phyloP scores from a whole-genome alignment of 768 basidiomycete genomes.

The Omphalotus guepiniiformis region DNA sequence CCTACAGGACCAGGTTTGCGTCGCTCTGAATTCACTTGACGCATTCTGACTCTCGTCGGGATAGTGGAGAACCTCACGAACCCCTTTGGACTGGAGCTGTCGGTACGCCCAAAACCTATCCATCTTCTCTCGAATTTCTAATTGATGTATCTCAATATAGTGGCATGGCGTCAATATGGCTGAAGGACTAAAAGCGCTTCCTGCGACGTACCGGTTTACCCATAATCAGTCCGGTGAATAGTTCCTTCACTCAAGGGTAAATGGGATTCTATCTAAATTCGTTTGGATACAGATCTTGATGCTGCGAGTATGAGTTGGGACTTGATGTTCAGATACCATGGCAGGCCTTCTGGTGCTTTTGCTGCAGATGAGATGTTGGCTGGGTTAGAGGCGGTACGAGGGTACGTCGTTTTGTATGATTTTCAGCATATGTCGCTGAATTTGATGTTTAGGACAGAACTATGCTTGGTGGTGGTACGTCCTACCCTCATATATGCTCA shows the following conservation, averaged over 20 bases:
- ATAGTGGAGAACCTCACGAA: conserved; percentile 10
- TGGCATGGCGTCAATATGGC: conserved; percentile 61
- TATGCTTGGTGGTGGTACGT: conserved; percentile 50
- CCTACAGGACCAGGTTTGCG: conserved; percentile 3
- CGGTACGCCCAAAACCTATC: background rate
- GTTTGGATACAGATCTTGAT: conserved; percentile 36
- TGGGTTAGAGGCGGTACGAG: conserved; percentile 46
- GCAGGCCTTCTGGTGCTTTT: conserved; percentile 50
- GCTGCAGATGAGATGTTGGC: conserved; percentile 57
- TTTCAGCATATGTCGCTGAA: background rate
- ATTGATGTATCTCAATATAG: conserved; percentile 15
- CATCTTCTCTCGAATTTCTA: background rate
- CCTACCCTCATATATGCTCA: background rate
- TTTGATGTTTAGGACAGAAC: conserved; percentile 38
- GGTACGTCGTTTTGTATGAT: conserved; percentile 24
- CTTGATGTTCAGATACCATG: conserved; percentile 53
- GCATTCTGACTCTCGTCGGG: background rate
- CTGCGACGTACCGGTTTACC: conserved; percentile 51
- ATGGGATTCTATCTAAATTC: no score
- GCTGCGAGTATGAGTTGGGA: conserved; percentile 50
- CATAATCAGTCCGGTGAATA: conserved; percentile 47
- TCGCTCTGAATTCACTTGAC: background rate
- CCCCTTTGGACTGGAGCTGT: conserved; percentile 8
- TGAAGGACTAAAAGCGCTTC: conserved; percentile 52
- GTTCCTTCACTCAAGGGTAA: background rate